These are phyloP conservation scores for Orbilia javanica DNA, from an alignment of 2,329 filamentous ascomycete genomes.

Conservation along the genomic window DNA sequence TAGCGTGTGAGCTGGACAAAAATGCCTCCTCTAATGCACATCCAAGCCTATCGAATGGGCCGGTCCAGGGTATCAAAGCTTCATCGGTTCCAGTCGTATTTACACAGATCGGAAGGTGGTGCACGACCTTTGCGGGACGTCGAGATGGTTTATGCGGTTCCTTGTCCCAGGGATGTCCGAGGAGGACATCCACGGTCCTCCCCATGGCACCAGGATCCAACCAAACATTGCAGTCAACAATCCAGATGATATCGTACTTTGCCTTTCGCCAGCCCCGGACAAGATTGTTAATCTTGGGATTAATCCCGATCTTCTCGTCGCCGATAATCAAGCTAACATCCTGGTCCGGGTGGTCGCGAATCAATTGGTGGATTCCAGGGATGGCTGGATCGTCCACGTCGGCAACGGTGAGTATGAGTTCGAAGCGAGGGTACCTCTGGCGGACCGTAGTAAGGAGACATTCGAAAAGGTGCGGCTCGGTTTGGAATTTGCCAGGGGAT, in stretches of 20 bases:
- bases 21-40: slow-evolving; percentile 94
- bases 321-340: slow-evolving; percentile 83
- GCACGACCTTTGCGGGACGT: slow-evolving; percentile 74
- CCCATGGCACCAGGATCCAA: slow-evolving; percentile 81
- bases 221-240: slow-evolving; percentile 98
- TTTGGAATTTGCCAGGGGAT: slow-evolving; percentile 70
- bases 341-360: slow-evolving; percentile 78
- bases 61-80: slow-evolving; percentile 36
- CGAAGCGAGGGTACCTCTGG: slow-evolving; percentile 82
- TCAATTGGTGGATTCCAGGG: slow-evolving; percentile 77
- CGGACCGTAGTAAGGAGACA: slow-evolving; percentile 88
- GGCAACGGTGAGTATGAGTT: slow-evolving; percentile 76
- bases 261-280: slow-evolving; percentile 92
- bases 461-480: slow-evolving; percentile 87
- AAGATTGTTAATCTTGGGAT: slow-evolving; percentile 98
- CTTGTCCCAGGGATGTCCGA: slow-evolving; percentile 73
- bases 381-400: slow-evolving; percentile 81
- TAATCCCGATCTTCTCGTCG: slow-evolving; percentile 87
- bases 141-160: slow-evolving; percentile 72
- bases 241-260: slow-evolving; percentile 89
- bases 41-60: slow-evolving; percentile 67
- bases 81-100: slow-evolving; percentile 66
- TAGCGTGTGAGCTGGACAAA: slow-evolving; percentile 91
- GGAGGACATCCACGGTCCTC: slow-evolving; percentile 88
- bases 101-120: slow-evolving; percentile 91